phyloP scores from a whole-genome alignment of 2,329 filamentous ascomycete species.

The Aspergillus brasiliensis region DNA sequence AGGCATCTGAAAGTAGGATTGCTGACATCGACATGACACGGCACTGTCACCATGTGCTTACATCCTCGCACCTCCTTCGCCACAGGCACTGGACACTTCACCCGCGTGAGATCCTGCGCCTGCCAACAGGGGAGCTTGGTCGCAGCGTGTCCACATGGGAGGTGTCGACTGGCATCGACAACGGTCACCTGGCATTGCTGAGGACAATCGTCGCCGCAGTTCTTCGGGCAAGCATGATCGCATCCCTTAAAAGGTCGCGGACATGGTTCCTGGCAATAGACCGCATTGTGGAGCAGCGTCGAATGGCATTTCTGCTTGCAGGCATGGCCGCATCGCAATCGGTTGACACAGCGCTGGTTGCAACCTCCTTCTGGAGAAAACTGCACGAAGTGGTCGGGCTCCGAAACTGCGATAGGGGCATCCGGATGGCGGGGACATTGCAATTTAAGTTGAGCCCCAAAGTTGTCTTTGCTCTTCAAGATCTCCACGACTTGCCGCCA shows the following conservation, averaged over 20 bases:
- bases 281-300: conserved; percentile 43
- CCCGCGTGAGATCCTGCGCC: conserved; percentile 46
- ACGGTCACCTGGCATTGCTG: conserved; percentile 30
- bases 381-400: conserved; percentile 60
- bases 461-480: conserved; percentile 47
- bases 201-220: conserved; percentile 47
- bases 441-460: conserved; percentile 57
- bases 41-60: conserved; percentile 53
- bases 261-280: conserved; percentile 47
- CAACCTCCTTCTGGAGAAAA: conserved; percentile 66
- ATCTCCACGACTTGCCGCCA: conserved; percentile 63
- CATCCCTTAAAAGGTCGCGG: conserved; percentile 39
- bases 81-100: conserved; percentile 55
- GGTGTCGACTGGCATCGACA: conserved; percentile 6
- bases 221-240: conserved; percentile 43
- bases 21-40: conserved; percentile 54
- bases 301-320: conserved; percentile 52
- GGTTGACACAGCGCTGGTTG: conserved; percentile 49
- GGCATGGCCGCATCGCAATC: conserved; percentile 49
- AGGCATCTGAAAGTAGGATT: conserved; percentile 50
- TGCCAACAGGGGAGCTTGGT: conserved; percentile 38
- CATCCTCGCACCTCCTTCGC: conserved; percentile 57
- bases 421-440: conserved; percentile 64
- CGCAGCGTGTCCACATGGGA: conserved; percentile 35
- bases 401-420: conserved; percentile 51